A percentile compares a stretch with the other conserved stretches of the same genome.
Evolutionary conservation across 306 rosid species (phyloP).

Genomic region (Lathyrus sativus): DNA sequence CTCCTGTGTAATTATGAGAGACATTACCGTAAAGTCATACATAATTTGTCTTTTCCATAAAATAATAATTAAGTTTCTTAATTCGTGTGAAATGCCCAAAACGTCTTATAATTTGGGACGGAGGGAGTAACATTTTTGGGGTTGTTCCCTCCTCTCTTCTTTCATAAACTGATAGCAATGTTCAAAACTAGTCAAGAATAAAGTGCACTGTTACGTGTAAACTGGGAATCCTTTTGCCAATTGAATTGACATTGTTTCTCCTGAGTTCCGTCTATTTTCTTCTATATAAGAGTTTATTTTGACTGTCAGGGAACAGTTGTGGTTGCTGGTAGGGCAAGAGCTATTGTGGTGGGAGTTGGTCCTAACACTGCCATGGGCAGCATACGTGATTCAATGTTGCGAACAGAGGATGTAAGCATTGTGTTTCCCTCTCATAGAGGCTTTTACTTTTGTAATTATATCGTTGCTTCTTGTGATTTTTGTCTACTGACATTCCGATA

Average conservation of each 20-base stretch:
- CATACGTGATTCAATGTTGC: conserved; percentile 90
- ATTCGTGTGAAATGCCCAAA: too few species aligned
- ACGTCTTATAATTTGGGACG: too few species aligned
- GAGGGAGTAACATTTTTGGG: neutral
- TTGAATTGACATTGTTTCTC: conserved; percentile 20
- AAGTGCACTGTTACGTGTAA: conserved; percentile 30
- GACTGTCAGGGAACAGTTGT: conserved; percentile 85
- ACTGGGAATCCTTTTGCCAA: conserved; percentile 10
- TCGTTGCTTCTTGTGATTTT: conserved; percentile 22
- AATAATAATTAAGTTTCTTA: too few species aligned
- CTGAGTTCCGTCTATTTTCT: conserved; percentile 4
- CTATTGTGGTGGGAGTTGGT: conserved; percentile 91
- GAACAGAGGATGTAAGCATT: conserved; percentile 86
- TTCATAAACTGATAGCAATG: neutral
- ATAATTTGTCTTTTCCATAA: too few species aligned
- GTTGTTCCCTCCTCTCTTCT: neutral
- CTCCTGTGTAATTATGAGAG: too few species aligned
- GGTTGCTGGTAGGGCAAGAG: conserved; percentile 98
- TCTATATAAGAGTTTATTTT: conserved; percentile 30
- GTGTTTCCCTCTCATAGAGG: conserved; percentile 20
- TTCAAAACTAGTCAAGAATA: conserved; percentile 29
- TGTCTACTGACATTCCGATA: conserved; percentile 29
- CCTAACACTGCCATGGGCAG: conserved; percentile 94
- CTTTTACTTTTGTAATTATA: conserved; percentile 27
- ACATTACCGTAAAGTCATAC: too few species aligned